Conservation (phyloP, 805 yeast species). For the Candida patagonica region DNA sequence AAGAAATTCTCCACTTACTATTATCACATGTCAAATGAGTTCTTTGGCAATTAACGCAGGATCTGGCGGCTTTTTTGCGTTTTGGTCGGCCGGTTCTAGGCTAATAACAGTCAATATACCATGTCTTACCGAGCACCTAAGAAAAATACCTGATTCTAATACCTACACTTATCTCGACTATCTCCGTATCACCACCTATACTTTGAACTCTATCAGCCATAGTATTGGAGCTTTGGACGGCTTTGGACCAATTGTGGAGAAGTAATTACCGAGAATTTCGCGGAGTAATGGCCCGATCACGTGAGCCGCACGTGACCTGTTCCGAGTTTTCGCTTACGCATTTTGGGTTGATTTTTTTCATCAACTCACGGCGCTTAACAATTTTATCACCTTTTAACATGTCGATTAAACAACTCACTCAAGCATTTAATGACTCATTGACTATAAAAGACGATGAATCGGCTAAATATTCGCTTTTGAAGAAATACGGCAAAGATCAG, state of each 20-base stretch:
- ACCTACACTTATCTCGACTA: not conserved
- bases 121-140: too few species aligned
- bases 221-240: too few species aligned
- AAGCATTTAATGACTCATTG: constrained; percentile 22
- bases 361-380: too few species aligned
- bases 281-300: too few species aligned
- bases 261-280: too few species aligned
- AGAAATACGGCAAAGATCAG: constrained; percentile 5
- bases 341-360: too few species aligned
- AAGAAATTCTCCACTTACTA: constrained; percentile 13
- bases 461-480: constrained; percentile 14
- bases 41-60: constrained; percentile 84
- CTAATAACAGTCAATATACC: constrained; percentile 6
- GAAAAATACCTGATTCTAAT: too few species aligned
- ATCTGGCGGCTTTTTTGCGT: constrained; percentile 67
- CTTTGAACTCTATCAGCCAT: too few species aligned
- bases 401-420: constrained; percentile 17
- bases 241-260: too few species aligned
- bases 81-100: constrained; percentile 32
- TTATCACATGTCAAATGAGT: constrained; percentile 91
- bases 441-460: constrained; percentile 16
- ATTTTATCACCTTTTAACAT: too few species aligned
- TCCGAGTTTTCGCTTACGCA: too few species aligned
- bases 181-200: not conserved
- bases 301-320: too few species aligned